These are phyloP conservation scores for Trichopus zeylanicus DNA, from an alignment of 116 monocot species.

Conservation along the genomic window DNA sequence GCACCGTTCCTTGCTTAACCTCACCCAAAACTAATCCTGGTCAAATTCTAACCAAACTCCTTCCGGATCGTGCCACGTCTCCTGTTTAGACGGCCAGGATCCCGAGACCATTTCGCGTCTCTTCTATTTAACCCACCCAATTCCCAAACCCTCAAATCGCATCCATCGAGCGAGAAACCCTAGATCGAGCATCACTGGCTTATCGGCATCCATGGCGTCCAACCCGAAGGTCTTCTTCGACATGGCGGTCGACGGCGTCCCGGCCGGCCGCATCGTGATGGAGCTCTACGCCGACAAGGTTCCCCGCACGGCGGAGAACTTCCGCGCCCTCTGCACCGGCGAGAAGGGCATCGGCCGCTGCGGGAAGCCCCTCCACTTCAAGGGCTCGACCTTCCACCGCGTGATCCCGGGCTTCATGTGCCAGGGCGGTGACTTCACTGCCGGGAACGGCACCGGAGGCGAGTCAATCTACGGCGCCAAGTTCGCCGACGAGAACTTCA, in stretches of 20 bases:
- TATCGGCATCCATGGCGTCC: background rate
- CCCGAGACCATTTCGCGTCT: background rate
- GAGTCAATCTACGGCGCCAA: constrained; percentile 84
- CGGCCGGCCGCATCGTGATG: constrained; percentile 56
- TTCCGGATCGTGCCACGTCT: background rate
- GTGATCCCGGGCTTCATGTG: constrained; percentile 88
- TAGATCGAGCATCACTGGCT: background rate
- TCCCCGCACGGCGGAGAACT: constrained; percentile 52
- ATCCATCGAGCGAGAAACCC: background rate
- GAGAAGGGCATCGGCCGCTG: constrained; percentile 53
- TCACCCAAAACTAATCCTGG: background rate
- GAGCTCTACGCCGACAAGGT: constrained; percentile 54
- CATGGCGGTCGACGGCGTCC: constrained; percentile 26
- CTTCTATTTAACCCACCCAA: background rate
- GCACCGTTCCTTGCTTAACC: background rate
- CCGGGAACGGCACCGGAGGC: constrained; percentile 77
- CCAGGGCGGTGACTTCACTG: constrained; percentile 90
- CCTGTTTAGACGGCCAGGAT: background rate
- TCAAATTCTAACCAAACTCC: background rate
- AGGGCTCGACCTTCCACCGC: constrained; percentile 77
- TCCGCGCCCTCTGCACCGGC: constrained; percentile 74
- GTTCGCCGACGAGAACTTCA: constrained; percentile 80
- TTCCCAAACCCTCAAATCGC: background rate
- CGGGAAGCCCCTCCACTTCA: constrained; percentile 77
- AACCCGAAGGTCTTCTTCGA: constrained; percentile 52